Base-by-base conservation (phyloP, 371 early-diverging fungal genomes). In the Actinomortierella ambigua region DNA sequence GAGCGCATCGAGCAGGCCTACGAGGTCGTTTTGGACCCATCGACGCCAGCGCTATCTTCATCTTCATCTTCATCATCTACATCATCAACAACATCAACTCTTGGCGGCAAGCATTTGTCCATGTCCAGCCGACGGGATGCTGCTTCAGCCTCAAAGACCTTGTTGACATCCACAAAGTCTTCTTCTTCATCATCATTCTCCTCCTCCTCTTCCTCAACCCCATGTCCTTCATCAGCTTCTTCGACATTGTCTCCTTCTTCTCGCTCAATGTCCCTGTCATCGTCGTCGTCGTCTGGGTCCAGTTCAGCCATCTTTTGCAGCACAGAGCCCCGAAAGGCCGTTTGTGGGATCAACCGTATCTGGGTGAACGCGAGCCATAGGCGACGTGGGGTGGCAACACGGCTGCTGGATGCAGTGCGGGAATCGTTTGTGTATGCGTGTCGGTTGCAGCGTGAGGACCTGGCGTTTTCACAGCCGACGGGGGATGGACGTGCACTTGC, bases 391-490 rank as follows among this genome's bases (percentile, higher is more conserved):
- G 68, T 85, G 49, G 87, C 79, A 1, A 62, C 76, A 20, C 65
- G 70, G 46, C 27, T 86, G 50, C 55, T 86, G 55, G 81, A 83
- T 27, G 69, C 67, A 1, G 76, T 81, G 5, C 66, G 80, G 22
- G 71, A 65, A 14, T 59, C 61, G 49, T 86, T 83, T 55, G 55
- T 84, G 18, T 82, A 77, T 61, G 82, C 83, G 0, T 81, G 68
- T 53, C 53, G 53, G n/a, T 53, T 83, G 23, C 65, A 66, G 22
- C 54, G n/a, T n/a, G 54, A 44, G 26, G 69, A 75, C 11, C 29
- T 85, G 17, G 86, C 84, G 7, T 85, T 85, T 59, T 83, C 86
- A 17, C 83, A 85, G 59, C 86, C 86, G n/a, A 82, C 86, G 11
- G 65, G 69, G 8, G 77, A 79, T 57, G 86, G 86, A 22, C 73